phyloP scores from a whole-genome alignment of 202 grass and related monocot genomes.

The Hordeum pubiflorum region DNA sequence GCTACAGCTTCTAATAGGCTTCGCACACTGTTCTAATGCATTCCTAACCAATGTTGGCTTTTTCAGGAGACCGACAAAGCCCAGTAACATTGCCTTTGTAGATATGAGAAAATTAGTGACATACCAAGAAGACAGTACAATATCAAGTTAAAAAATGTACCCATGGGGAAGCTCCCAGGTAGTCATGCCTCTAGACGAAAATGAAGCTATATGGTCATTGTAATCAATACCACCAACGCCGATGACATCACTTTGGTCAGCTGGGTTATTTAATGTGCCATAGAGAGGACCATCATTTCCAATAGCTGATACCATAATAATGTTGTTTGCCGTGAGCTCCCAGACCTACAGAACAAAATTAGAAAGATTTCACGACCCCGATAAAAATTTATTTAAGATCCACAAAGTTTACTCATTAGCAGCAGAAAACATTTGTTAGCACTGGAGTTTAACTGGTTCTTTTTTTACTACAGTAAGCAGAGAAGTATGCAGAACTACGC shows the following conservation, averaged over 20 bases:
- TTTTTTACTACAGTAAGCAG: not conserved
- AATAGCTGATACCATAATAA: constrained; percentile 99
- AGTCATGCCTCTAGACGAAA: constrained; percentile 97
- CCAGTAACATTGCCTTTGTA: not conserved
- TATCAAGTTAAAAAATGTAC: constrained; percentile 42
- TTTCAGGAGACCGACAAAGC: not conserved
- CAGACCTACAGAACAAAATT: constrained; percentile 59
- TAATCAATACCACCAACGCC: constrained; percentile 98
- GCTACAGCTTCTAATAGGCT: constrained; percentile 10
- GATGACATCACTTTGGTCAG: constrained; percentile 96
- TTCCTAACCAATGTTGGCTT: not conserved
- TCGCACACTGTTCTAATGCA: not conserved
- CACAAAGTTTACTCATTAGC: not conserved
- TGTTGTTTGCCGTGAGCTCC: constrained; percentile 98
- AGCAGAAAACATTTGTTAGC: not conserved
- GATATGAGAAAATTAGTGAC: not conserved
- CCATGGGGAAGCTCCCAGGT: constrained; percentile 99
- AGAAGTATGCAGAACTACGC: not conserved
- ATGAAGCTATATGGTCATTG: constrained; percentile 96
- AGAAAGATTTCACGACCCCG: not conserved
- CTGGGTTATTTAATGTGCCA: constrained; percentile 96
- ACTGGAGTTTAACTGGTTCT: not conserved
- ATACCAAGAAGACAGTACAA: constrained; percentile 15
- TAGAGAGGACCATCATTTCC: constrained; percentile 98
- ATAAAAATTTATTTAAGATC: not conserved